These are phyloP conservation scores for Linnemannia exigua DNA, from an alignment of 192 early-diverging fungal species.

Conservation along the genomic window DNA sequence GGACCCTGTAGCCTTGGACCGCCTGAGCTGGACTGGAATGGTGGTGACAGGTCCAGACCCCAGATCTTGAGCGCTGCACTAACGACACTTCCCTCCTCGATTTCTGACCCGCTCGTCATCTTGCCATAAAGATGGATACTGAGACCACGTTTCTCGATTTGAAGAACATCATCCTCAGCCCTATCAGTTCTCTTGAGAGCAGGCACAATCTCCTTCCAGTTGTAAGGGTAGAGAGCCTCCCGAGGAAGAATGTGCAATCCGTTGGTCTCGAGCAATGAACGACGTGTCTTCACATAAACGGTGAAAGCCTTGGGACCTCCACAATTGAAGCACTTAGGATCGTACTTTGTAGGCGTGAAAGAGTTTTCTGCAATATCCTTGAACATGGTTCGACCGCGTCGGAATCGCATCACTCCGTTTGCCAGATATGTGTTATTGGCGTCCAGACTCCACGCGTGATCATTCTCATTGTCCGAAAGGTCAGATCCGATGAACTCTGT, in stretches of 20 bases:
- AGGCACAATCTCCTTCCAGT: slow-evolving; percentile 62
- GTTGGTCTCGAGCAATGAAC: slow-evolving; percentile 54
- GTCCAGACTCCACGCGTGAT: slow-evolving; percentile 67
- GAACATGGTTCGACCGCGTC: slow-evolving; percentile 66
- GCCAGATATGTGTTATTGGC: slow-evolving; percentile 64
- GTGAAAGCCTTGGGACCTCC: slow-evolving; percentile 69
- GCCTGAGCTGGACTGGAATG: not conserved
- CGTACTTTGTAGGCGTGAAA: slow-evolving; percentile 63
- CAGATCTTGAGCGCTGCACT: slow-evolving; percentile 61
- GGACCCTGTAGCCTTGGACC: not conserved
- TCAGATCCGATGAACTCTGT: slow-evolving; percentile 72
- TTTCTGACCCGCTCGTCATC: slow-evolving; percentile 62
- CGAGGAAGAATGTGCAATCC: slow-evolving; percentile 63
- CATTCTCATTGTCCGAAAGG: slow-evolving; percentile 57
- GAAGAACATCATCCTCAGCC: slow-evolving; percentile 57
- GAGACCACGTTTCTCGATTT: slow-evolving; percentile 56
- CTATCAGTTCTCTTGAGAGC: slow-evolving; percentile 48
- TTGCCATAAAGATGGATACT: slow-evolving; percentile 71
- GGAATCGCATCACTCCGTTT: slow-evolving; percentile 71
- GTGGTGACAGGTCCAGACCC: slow-evolving; percentile 61
- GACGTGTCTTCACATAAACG: slow-evolving; percentile 63
- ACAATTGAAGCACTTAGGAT: slow-evolving; percentile 70
- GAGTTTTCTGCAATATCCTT: slow-evolving; percentile 64
- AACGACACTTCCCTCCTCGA: slow-evolving; percentile 65
- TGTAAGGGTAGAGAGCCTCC: slow-evolving; percentile 62